Conservation (phyloP, 2,329 filamentous ascomycete species). For the Aspergillus fischeri region DNA sequence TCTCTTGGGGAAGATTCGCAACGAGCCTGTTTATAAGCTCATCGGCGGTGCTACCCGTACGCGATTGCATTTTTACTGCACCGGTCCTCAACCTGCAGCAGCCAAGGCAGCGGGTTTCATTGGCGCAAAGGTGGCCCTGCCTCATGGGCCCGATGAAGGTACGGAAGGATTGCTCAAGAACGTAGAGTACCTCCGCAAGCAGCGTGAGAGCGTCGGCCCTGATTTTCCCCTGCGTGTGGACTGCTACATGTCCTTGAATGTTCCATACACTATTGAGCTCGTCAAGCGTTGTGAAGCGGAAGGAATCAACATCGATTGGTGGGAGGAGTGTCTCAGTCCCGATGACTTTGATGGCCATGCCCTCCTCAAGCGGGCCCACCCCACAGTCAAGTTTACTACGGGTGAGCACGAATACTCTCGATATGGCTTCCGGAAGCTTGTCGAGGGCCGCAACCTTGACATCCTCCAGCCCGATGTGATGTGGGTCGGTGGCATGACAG, state of each 20-base stretch:
- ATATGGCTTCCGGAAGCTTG: constrained; percentile 90
- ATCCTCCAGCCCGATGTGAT: constrained; percentile 96
- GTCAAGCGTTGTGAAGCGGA: constrained; percentile 76
- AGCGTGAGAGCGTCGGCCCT: constrained; percentile 77
- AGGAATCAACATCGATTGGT: constrained; percentile 90
- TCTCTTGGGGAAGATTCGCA: constrained; percentile 81
- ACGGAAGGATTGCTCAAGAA: constrained; percentile 80
- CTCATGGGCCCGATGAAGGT: constrained; percentile 85
- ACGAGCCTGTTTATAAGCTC: constrained; percentile 90
- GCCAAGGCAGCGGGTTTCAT: constrained; percentile 85
- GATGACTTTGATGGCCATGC: constrained; percentile 91
- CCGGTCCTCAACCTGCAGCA: constrained; percentile 74
- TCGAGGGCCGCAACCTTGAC: constrained; percentile 86
- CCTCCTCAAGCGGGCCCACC: constrained; percentile 85
- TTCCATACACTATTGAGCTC: constrained; percentile 86
- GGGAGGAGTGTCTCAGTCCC: constrained; percentile 88
- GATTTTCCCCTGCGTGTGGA: constrained; percentile 94
- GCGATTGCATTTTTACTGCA: constrained; percentile 88
- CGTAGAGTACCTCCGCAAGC: constrained; percentile 79
- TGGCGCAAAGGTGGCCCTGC: constrained; percentile 84
- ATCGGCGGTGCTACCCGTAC: constrained; percentile 87
- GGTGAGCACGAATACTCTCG: constrained; percentile 94
- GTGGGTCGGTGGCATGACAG: constrained; percentile 93
- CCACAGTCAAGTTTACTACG: constrained; percentile 87
- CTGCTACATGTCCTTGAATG: constrained; percentile 95